Percentiles rank a stretch among this genome's conserved stretches.
These are phyloP conservation scores for Coemansia sp. DNA, from an alignment of 192 early-diverging fungal species.

Conservation along the genomic window DNA sequence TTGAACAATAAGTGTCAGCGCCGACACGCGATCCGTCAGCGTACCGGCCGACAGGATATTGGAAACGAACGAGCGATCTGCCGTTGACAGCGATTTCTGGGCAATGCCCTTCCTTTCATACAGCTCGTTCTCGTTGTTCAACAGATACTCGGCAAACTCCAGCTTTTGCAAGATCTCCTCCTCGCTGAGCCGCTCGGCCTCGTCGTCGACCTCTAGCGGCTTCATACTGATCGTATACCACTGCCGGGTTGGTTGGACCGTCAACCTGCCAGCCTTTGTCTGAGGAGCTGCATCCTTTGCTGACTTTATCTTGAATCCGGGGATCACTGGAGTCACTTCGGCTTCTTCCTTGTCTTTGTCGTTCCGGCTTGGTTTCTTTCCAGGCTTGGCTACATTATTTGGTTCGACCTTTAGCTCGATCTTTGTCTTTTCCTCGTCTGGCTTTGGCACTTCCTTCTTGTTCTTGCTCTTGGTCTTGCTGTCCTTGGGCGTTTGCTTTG, in stretches of 20 bases:
- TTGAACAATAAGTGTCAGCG: slow-evolving; percentile 88
- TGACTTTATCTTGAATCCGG: slow-evolving; percentile 54
- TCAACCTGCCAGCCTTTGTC: slow-evolving; percentile 25
- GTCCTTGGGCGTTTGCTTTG: slow-evolving; percentile 5
- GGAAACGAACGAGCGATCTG: slow-evolving; percentile 84
- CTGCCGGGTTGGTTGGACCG: slow-evolving; percentile 35
- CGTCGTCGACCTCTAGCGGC: slow-evolving; percentile 12
- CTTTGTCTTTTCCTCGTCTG: background rate
- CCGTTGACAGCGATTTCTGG: slow-evolving; percentile 65
- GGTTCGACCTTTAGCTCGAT: slow-evolving; percentile 4
- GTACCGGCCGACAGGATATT: slow-evolving; percentile 93
- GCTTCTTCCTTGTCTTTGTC: slow-evolving; percentile 10
- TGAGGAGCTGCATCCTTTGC: slow-evolving; percentile 45
- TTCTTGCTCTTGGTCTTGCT: slow-evolving; percentile 11
- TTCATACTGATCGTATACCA: slow-evolving; percentile 32
- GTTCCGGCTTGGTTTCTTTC: slow-evolving; percentile 24
- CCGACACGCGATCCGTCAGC: slow-evolving; percentile 89
- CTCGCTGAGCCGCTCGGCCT: slow-evolving; percentile 30
- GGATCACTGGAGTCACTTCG: slow-evolving; percentile 6
- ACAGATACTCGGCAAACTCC: slow-evolving; percentile 62
- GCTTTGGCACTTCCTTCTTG: slow-evolving; percentile 10
- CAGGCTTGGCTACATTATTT: slow-evolving; percentile 14
- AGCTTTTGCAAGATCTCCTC: slow-evolving; percentile 42
- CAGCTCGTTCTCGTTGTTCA: slow-evolving; percentile 65
- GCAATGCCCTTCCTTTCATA: slow-evolving; percentile 56